phyloP scores from a whole-genome alignment of 345 rosid species.

The Odontarrhena argentea region DNA sequence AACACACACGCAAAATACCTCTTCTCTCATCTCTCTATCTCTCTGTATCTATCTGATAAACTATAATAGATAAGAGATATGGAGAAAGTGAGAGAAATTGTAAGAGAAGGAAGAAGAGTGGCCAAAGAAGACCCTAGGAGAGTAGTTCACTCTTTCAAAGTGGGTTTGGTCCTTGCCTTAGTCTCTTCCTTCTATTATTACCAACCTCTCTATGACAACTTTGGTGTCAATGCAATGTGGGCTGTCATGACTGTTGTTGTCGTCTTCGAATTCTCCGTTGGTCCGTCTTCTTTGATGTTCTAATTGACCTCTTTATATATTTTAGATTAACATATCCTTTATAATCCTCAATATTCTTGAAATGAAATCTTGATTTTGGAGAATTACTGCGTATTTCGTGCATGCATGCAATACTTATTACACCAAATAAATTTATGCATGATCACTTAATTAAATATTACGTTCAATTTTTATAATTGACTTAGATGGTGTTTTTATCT shows the following conservation, averaged over 20 bases:
- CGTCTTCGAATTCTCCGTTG: constrained; percentile 77
- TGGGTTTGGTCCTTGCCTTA: constrained; percentile 62
- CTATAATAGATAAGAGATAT: constrained; percentile 15
- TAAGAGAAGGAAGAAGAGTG: constrained; percentile 42
- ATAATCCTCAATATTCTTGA: constrained; percentile 10
- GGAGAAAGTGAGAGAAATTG: constrained; percentile 34
- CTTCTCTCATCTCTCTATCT: not conserved
- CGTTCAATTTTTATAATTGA: not conserved
- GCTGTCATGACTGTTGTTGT: constrained; percentile 85
- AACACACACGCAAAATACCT: not conserved
- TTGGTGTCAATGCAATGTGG: constrained; percentile 79
- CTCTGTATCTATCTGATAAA: not conserved
- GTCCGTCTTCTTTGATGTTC: constrained; percentile 43
- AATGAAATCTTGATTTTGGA: not conserved
- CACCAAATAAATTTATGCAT: not conserved
- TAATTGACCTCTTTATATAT: not conserved
- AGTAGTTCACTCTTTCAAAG: constrained; percentile 69
- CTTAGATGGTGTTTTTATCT: not conserved
- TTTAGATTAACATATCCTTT: not conserved
- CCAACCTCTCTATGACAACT: constrained; percentile 61
- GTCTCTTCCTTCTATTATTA: constrained; percentile 66
- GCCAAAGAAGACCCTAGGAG: constrained; percentile 74
- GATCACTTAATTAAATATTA: not conserved
- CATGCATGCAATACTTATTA: not conserved
- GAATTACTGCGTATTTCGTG: constrained; percentile 9